These are phyloP conservation scores for Ophiostoma australiae DNA, from an alignment of 2,329 filamentous ascomycete species.

Conservation along the genomic window DNA sequence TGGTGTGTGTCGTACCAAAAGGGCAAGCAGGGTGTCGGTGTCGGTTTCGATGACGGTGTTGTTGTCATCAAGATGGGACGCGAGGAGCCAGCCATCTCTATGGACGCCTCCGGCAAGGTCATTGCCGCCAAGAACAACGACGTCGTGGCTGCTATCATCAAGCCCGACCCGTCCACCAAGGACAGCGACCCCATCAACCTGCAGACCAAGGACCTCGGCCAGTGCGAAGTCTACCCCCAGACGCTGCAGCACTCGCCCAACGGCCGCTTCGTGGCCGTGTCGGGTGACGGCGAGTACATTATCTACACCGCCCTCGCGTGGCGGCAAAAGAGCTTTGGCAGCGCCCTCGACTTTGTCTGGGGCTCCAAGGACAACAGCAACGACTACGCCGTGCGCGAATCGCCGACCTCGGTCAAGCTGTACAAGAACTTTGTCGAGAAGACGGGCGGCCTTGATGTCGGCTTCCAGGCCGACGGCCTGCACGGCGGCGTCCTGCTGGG, in stretches of 20 bases:
- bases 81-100: constrained; percentile 94
- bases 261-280: constrained; percentile 75
- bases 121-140: constrained; percentile 96
- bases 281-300: constrained; percentile 97
- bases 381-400: constrained; percentile 96
- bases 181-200: constrained; percentile 83
- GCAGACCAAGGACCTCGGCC: constrained; percentile 89
- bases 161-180: constrained; percentile 78
- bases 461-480: constrained; percentile 89
- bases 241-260: constrained; percentile 95
- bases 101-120: constrained; percentile 93
- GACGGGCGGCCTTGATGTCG: constrained; percentile 80
- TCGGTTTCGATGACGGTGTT: constrained; percentile 95
- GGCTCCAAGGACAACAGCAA: constrained; percentile 96
- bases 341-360: constrained; percentile 94
- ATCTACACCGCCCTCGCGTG: constrained; percentile 96
- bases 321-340: constrained; percentile 96
- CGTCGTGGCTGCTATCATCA: constrained; percentile 91
- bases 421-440: constrained; percentile 98
- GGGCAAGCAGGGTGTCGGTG: constrained; percentile 87
- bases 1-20: constrained; percentile 98
- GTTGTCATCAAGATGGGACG: constrained; percentile 97
- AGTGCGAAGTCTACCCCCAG: constrained; percentile 94
- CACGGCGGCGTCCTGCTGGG: constrained; percentile 85
- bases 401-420: constrained; percentile 87